These are phyloP conservation scores for Carex pumila DNA, from an alignment of 176 grass and related monocot genomes.

Conservation along the genomic window DNA sequence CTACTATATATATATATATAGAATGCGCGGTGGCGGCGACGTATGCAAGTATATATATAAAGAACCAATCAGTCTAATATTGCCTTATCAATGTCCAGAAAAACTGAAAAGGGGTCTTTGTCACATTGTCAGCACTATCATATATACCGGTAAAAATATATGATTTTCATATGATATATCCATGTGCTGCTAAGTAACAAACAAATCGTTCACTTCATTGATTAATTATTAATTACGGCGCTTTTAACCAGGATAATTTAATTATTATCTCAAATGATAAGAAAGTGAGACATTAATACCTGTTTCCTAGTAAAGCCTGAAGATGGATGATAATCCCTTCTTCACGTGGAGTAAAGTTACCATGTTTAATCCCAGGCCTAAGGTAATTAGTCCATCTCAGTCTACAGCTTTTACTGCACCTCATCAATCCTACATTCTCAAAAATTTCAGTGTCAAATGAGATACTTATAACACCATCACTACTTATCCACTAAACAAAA, in stretches of 20 bases:
- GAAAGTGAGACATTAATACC: neutral
- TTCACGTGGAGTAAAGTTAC: conserved; percentile 25
- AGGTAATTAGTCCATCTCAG: conserved; percentile 37
- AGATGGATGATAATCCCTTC: conserved; percentile 33
- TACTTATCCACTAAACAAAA: neutral
- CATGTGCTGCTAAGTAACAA: neutral
- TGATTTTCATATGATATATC: neutral
- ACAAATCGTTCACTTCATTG: neutral
- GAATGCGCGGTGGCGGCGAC: neutral
- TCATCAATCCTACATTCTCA: conserved; percentile 24
- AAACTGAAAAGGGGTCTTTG: neutral
- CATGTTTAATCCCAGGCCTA: conserved; percentile 29
- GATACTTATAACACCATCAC: neutral
- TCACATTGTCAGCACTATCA: neutral
- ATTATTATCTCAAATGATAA: neutral
- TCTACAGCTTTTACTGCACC: conserved; percentile 31
- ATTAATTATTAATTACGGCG: neutral
- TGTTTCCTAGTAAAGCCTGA: conserved; percentile 22
- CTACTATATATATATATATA: neutral
- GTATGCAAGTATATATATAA: neutral
- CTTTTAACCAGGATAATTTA: neutral
- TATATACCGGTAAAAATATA: neutral
- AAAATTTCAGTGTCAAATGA: neutral
- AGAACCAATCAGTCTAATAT: neutral
- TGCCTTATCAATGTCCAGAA: neutral